Evolutionary conservation across 345 rosid species (phyloP).

Genomic region (Noccaea caerulescens): DNA sequence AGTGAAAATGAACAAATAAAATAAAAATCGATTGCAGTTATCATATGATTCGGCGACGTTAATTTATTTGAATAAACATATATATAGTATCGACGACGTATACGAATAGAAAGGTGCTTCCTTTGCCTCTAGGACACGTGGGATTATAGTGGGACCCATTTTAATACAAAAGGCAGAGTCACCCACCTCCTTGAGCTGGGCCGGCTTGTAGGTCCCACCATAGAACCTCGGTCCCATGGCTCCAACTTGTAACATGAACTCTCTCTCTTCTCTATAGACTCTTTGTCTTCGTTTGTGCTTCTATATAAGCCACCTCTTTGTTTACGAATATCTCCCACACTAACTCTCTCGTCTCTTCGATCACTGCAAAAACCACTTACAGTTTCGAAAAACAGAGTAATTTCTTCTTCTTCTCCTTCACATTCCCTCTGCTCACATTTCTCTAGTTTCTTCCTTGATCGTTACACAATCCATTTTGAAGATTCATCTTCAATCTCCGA

Average conservation of each 20-base stretch:
- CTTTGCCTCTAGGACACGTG: slow-evolving; percentile 33
- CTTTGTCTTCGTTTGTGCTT: slow-evolving; percentile 7
- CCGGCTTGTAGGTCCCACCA: slow-evolving; percentile 42
- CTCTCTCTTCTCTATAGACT: background rate
- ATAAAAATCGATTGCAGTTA: background rate
- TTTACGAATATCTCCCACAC: slow-evolving; percentile 30
- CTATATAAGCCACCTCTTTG: slow-evolving; percentile 43
- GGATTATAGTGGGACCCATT: slow-evolving; percentile 14
- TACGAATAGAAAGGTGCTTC: slow-evolving; percentile 1
- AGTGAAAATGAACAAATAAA: background rate
- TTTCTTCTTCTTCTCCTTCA: background rate
- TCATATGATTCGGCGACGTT: slow-evolving; percentile 13
- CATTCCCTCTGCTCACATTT: background rate
- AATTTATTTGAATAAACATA: background rate
- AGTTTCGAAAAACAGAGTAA: slow-evolving; percentile 25
- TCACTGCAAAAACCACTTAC: background rate
- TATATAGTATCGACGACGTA: slow-evolving; percentile 11
- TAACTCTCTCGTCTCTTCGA: slow-evolving; percentile 40
- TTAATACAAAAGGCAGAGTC: slow-evolving; percentile 23
- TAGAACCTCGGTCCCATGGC: slow-evolving; percentile 39
- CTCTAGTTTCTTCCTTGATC: background rate
- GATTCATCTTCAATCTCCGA: background rate
- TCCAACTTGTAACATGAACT: slow-evolving; percentile 36
- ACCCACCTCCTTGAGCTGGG: slow-evolving; percentile 26
- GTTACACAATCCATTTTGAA: background rate